These are phyloP conservation scores for Cladosporium oxysporum DNA, from an alignment of 2,329 filamentous ascomycete species.

Conservation along the genomic window DNA sequence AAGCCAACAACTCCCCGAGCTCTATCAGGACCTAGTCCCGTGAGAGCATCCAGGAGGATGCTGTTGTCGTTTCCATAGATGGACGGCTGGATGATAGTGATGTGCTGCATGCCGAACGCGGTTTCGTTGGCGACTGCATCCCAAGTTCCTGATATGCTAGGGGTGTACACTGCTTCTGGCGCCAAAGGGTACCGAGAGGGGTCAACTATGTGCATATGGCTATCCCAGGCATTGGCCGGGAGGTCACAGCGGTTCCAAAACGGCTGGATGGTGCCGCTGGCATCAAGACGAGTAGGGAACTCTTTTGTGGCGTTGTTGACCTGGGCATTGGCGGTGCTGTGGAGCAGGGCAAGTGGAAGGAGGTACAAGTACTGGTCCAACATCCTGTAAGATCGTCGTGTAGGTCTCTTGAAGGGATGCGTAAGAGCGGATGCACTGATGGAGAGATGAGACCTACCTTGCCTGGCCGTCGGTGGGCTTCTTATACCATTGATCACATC, in stretches of 20 bases:
- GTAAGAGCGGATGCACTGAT: not conserved
- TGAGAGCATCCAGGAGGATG: slow-evolving; percentile 58
- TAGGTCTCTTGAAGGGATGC: not conserved
- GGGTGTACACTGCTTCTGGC: slow-evolving; percentile 15
- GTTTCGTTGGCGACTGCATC: slow-evolving; percentile 26
- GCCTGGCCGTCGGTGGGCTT: not conserved
- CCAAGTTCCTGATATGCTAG: slow-evolving; percentile 12
- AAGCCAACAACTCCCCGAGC: slow-evolving; percentile 60
- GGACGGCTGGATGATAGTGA: slow-evolving; percentile 61
- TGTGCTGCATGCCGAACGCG: slow-evolving; percentile 53
- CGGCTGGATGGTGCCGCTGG: not conserved
- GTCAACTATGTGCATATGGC: slow-evolving; percentile 64
- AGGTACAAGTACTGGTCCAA: not conserved
- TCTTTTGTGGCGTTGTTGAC: slow-evolving; percentile 16
- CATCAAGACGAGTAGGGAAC: slow-evolving; percentile 5
- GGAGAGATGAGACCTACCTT: slow-evolving; percentile 1
- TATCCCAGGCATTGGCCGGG: slow-evolving; percentile 11
- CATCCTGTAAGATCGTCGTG: not conserved
- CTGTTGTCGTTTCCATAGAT: slow-evolving; percentile 64
- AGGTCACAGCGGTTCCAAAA: slow-evolving; percentile 14
- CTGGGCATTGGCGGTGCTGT: not conserved
- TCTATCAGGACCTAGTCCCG: slow-evolving; percentile 49
- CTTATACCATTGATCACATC: not conserved
- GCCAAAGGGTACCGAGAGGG: slow-evolving; percentile 53
- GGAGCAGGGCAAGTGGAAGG: not conserved